phyloP scores from a whole-genome alignment of 352 stramenopile species.

The Pythium insidiosum region DNA sequence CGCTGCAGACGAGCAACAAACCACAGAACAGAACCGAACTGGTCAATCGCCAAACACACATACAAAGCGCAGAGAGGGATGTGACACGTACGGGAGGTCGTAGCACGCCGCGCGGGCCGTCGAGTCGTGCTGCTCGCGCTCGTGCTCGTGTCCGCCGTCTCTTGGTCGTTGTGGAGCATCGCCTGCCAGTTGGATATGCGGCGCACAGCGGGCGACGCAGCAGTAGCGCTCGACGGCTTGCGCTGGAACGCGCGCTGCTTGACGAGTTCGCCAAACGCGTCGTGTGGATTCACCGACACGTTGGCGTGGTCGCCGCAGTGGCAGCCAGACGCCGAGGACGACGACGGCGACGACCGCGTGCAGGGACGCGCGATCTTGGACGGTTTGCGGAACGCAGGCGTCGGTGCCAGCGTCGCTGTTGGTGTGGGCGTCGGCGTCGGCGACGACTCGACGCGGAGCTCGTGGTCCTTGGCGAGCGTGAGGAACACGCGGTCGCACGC shows the following conservation, averaged over 20 bases:
- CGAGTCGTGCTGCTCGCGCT: too few species aligned
- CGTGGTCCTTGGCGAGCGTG: too few species aligned
- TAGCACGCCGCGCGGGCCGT: too few species aligned
- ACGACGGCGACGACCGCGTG: constrained; percentile 4
- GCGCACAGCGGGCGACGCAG: too few species aligned
- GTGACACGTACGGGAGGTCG: too few species aligned
- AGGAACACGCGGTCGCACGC: too few species aligned
- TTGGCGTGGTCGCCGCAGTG: background rate
- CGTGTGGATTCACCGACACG: too few species aligned
- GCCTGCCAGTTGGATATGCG: too few species aligned
- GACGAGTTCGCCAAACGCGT: constrained; percentile 30
- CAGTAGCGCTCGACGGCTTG: constrained; percentile 37
- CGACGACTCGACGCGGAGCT: too few species aligned
- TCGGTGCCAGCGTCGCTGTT: background rate
- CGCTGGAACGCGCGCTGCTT: constrained; percentile 58
- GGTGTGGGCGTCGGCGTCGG: background rate
- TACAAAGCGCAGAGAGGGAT: too few species aligned
- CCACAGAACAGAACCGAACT: background rate
- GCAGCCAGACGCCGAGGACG: background rate
- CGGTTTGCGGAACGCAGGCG: constrained; percentile 9
- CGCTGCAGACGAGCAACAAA: constrained; percentile 1
- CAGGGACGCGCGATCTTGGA: constrained; percentile 12
- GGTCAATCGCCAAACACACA: constrained; percentile 1
- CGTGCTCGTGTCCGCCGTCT: too few species aligned
- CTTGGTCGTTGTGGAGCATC: too few species aligned